A percentile compares a stretch with the other conserved stretches of the same genome.
These are phyloP conservation scores for Penicillium riverlandense DNA, from an alignment of 495 filamentous ascomycete genomes.

Conservation along the genomic window DNA sequence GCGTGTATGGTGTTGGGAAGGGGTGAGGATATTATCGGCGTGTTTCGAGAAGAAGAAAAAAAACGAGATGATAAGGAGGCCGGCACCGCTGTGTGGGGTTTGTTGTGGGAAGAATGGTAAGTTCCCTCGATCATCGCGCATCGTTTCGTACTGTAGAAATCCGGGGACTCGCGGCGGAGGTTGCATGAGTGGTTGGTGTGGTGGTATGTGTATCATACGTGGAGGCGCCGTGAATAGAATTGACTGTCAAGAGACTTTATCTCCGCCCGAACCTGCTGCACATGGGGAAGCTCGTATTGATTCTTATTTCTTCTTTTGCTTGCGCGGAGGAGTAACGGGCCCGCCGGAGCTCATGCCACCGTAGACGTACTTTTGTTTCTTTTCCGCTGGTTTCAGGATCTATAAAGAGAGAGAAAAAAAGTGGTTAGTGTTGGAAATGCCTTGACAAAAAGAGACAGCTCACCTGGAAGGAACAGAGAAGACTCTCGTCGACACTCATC, in stretches of 20 bases:
- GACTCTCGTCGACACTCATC: constrained; percentile 99
- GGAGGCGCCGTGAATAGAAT: constrained; percentile 3
- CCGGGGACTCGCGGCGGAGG: constrained; percentile 14
- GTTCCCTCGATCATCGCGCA: constrained; percentile 18
- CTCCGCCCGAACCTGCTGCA: constrained; percentile 95
- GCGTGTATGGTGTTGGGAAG: no score
- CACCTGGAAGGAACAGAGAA: constrained; percentile 99
- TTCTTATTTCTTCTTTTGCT: constrained; percentile 79
- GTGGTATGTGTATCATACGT: constrained; percentile 9
- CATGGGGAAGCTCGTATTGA: constrained; percentile 75
- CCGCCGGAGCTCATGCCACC: constrained; percentile 80
- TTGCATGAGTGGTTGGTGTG: constrained; percentile 11
- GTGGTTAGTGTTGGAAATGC: constrained; percentile 3
- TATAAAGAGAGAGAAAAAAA: constrained; percentile 22
- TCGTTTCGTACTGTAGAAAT: constrained; percentile 18
- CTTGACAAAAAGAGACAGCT: background rate
- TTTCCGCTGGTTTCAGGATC: constrained; percentile 99
- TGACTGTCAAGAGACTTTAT: constrained; percentile 49
- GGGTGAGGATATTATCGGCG: no score
- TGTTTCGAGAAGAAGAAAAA: no score
- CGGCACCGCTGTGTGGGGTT: no score
- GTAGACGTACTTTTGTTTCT: constrained; percentile 99
- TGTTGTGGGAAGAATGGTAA: no score
- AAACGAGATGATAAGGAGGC: no score
- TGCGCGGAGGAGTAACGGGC: constrained; percentile 85